A percentile compares a stretch with the other conserved stretches of the same genome.
Conservation (phyloP, 208 protist species). For the Acanthamoeba lenticulata region DNA sequence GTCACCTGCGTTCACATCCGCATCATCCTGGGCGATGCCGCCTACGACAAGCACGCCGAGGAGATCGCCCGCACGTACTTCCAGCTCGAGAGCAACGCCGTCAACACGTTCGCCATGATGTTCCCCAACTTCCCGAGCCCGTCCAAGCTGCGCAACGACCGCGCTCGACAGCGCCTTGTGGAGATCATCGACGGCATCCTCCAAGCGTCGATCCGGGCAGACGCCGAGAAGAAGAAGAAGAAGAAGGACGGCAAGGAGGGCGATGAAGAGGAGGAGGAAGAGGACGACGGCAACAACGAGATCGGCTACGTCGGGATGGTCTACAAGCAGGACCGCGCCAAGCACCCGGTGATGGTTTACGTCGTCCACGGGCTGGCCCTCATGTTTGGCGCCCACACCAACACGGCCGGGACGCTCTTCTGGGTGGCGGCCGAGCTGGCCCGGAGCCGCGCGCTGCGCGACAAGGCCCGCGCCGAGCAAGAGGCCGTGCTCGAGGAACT, state of each 20-base stretch:
- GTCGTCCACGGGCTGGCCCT: neutral
- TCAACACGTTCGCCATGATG: neutral
- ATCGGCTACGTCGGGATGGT: neutral
- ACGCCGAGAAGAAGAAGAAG: too few relatives aligned
- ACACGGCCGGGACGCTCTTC: neutral
- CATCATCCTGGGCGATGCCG: neutral
- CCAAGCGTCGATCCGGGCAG: too few relatives aligned
- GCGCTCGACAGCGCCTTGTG: neutral
- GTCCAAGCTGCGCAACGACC: neutral
- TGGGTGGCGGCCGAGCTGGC: neutral
- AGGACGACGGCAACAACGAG: too few relatives aligned
- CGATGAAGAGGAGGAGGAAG: neutral
- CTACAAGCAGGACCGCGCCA: neutral
- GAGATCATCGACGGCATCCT: neutral
- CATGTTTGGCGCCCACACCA: neutral
- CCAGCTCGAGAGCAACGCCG: neutral
- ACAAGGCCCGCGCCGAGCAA: neutral
- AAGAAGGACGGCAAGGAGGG: neutral
- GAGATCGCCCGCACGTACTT: neutral
- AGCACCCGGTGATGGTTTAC: neutral
- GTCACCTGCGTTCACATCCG: neutral
- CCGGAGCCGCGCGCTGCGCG: neutral
- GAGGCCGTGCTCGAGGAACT: neutral
- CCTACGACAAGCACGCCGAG: neutral
- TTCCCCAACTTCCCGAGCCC: neutral